Conservation (phyloP, 1,284 basidiomycete species). For the Cryptococcus neoformans region DNA sequence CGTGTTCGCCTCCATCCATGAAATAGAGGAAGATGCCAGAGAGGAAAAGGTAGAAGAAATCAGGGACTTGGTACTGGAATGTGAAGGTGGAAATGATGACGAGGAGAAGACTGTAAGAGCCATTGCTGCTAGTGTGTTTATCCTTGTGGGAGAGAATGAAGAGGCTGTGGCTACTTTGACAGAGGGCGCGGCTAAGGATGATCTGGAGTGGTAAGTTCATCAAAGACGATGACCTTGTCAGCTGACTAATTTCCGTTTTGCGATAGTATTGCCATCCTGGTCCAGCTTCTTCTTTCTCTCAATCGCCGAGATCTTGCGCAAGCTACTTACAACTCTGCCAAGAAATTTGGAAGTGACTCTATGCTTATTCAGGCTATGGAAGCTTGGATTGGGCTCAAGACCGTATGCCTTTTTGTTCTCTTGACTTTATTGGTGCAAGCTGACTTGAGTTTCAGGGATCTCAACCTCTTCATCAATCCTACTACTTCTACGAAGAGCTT, state of each 20-base stretch:
- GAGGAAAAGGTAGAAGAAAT: slow-evolving; percentile 69
- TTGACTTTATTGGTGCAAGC: not conserved
- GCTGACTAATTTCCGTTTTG: not conserved
- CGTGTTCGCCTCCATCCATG: slow-evolving; percentile 66
- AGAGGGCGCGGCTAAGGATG: slow-evolving; percentile 64
- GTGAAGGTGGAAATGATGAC: slow-evolving; percentile 65
- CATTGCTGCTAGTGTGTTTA: slow-evolving; percentile 78
- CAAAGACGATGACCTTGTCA: not conserved
- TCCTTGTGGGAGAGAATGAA: slow-evolving; percentile 76
- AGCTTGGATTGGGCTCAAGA: slow-evolving; percentile 77
- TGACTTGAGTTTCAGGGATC: slow-evolving; percentile 49
- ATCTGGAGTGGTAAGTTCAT: slow-evolving; percentile 78
- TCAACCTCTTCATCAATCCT: slow-evolving; percentile 56
- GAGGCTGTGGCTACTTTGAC: slow-evolving; percentile 86
- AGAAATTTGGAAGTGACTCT: slow-evolving; percentile 83
- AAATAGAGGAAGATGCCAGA: slow-evolving; percentile 43
- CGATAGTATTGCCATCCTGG: slow-evolving; percentile 68
- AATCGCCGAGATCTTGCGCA: slow-evolving; percentile 81
- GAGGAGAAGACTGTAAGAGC: slow-evolving; percentile 67
- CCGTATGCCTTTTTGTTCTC: slow-evolving; percentile 55
- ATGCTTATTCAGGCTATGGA: slow-evolving; percentile 85
- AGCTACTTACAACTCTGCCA: slow-evolving; percentile 73
- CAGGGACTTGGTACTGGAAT: slow-evolving; percentile 78
- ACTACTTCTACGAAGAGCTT: slow-evolving; percentile 90
- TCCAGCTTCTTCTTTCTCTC: slow-evolving; percentile 81